A percentile compares a stretch with the other conserved stretches of the same genome.
phyloP scores from a whole-genome alignment of 805 yeast genomes.

The Sugiyamaella floridensis region DNA sequence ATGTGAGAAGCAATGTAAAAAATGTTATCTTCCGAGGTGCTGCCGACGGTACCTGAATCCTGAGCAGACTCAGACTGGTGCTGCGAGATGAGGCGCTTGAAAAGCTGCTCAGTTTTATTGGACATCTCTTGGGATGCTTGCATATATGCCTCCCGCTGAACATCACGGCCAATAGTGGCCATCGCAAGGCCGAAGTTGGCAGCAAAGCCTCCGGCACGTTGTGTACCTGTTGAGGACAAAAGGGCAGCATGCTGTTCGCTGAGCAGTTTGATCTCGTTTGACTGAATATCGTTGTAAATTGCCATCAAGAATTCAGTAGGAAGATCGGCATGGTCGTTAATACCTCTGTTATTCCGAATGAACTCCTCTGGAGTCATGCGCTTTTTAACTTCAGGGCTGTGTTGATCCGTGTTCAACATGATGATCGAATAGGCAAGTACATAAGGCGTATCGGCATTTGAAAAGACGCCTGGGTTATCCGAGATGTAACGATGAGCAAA shows the following conservation, averaged over 20 bases:
- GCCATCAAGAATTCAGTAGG: slow-evolving; percentile 64
- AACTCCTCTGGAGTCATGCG: slow-evolving; percentile 88
- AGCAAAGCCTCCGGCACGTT: slow-evolving; percentile 24
- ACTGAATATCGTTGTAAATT: slow-evolving; percentile 70
- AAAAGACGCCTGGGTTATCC: slow-evolving; percentile 81
- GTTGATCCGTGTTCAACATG: slow-evolving; percentile 90
- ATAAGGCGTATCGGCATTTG: slow-evolving; percentile 92
- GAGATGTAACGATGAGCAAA: slow-evolving; percentile 88
- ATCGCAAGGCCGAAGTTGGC: slow-evolving; percentile 34
- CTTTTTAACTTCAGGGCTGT: slow-evolving; percentile 75
- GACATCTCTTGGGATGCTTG: slow-evolving; percentile 92
- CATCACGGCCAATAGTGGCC: slow-evolving; percentile 53
- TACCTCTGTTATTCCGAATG: slow-evolving; percentile 78
- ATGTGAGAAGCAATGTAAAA: slow-evolving; percentile 80
- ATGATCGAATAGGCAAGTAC: slow-evolving; percentile 87
- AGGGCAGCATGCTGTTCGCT: slow-evolving; percentile 93
- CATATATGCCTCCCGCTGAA: slow-evolving; percentile 74
- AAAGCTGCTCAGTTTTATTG: slow-evolving; percentile 76
- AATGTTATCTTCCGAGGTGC: slow-evolving; percentile 34
- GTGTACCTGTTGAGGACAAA: slow-evolving; percentile 47
- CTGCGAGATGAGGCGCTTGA: slow-evolving; percentile 44
- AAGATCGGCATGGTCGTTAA: slow-evolving; percentile 82
- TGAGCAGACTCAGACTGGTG: slow-evolving; percentile 36
- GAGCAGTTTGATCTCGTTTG: slow-evolving; percentile 80
- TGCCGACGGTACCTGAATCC: slow-evolving; percentile 3